phyloP scores from a whole-genome alignment of 2,329 filamentous ascomycete genomes.

The Cercospora sojina region DNA sequence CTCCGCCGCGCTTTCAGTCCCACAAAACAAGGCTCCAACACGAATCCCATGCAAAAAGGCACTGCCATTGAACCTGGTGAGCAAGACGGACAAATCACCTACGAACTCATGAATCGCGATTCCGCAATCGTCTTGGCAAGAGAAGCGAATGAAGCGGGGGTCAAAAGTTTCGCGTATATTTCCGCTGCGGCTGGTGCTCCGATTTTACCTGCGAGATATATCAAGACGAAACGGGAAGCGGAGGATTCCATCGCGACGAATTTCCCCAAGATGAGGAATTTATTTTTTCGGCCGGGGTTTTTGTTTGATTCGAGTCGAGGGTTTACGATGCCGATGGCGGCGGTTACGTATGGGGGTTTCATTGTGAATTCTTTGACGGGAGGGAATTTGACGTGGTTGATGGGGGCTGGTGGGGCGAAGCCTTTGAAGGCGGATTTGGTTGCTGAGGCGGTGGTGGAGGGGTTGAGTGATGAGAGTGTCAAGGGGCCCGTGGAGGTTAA shows the following conservation, averaged over 20 bases:
- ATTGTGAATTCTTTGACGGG: constrained; percentile 76
- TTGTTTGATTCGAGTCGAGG: constrained; percentile 81
- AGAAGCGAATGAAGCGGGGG: constrained; percentile 65
- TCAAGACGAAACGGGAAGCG: constrained; percentile 87
- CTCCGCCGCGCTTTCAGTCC: constrained; percentile 75
- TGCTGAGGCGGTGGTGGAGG: constrained; percentile 86
- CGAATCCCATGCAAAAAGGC: constrained; percentile 67
- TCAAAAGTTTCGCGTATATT: constrained; percentile 77
- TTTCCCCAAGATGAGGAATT: constrained; percentile 71
- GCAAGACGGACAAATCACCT: constrained; percentile 76
- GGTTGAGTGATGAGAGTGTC: constrained; percentile 69
- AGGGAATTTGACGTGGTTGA: constrained; percentile 69
- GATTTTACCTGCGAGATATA: constrained; percentile 79
- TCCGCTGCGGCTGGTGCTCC: constrained; percentile 85
- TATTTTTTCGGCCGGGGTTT: constrained; percentile 85
- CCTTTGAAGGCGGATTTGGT: constrained; percentile 85
- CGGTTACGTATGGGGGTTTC: constrained; percentile 69
- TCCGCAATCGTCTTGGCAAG: constrained; percentile 78
- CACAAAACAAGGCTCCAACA: constrained; percentile 57
- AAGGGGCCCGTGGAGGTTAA: constrained; percentile 74
- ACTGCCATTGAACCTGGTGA: constrained; percentile 63
- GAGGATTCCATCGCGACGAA: constrained; percentile 71
- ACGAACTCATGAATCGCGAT: constrained; percentile 97
- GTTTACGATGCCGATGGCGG: constrained; percentile 82
- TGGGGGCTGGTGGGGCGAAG: constrained; percentile 81